Evolutionary conservation across 1,284 basidiomycete species (phyloP), one percentile per base, ranked within the genome.

Genomic region (Termitomyces sp.): DNA sequence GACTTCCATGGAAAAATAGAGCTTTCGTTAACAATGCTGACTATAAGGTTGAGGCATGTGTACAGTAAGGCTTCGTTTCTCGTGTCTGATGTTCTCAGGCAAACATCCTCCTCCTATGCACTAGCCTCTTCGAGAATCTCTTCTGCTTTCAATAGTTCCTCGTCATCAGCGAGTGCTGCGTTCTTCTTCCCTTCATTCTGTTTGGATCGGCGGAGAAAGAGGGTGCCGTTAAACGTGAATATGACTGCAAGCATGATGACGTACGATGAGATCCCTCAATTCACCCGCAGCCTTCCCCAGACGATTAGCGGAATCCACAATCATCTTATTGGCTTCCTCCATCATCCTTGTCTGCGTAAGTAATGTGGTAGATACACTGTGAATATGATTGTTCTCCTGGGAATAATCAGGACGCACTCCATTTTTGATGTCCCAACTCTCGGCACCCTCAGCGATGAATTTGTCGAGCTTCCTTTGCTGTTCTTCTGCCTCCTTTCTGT

Each of bases 311-410:
- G 86, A 80, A 64, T 91, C 84, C 26, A 74, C 73, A 56, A 93
- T 79, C 89, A 93, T 91, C 77, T 83, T 90, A 60, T 83, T 73
- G 31, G 87, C 85, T 72, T 94, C 91, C 57, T 87, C 85, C 54
- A 86, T 66, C 68, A 93, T 77, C 64, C 80, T 81, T 60, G 73
- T 81, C 91, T 93, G 50, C 35, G 46, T 45, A 55, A n/a, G n/a
- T n/a, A n/a, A n/a, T n/a, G n/a, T n/a, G n/a, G n/a, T 49, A 37
- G 55, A 34, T 38, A 45, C 14, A 38, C n/a, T 41, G 16, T 19
- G n/a, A 28, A 37, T 37, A 9, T 30, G 16, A 33, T 37, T 8
- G 18, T 52, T n/a, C 21, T 30, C 33, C 30, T 33, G 35, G 46
- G 33, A 46, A 30, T 39, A 46, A 49, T 42, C 24, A 44, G 28